These are phyloP conservation scores for Lactarius quietus DNA, from an alignment of 768 basidiomycete genomes.

Conservation along the genomic window DNA sequence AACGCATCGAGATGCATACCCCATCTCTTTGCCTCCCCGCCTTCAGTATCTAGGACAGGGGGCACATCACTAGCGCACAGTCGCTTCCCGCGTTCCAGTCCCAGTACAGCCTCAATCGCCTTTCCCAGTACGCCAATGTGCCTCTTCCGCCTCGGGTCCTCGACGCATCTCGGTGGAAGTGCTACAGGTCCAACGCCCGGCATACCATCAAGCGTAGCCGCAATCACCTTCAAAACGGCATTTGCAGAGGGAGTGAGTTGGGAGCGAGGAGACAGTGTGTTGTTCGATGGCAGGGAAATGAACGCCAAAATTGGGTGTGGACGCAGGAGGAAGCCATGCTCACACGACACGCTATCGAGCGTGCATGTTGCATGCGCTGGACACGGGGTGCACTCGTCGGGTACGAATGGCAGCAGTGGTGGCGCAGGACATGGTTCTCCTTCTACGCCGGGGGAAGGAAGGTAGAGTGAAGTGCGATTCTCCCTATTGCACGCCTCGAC, in stretches of 20 bases:
- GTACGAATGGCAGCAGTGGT: slow-evolving; percentile 51
- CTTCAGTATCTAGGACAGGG: slow-evolving; percentile 44
- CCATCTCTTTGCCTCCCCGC: slow-evolving; percentile 74
- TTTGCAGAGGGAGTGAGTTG: slow-evolving; percentile 37
- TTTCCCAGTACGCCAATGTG: slow-evolving; percentile 74
- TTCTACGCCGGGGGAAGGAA: slow-evolving; percentile 25
- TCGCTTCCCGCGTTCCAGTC: slow-evolving; percentile 58
- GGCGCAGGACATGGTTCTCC: slow-evolving; percentile 46
- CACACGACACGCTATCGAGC: slow-evolving; percentile 56
- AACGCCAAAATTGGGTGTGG: slow-evolving; percentile 43
- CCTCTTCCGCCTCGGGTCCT: slow-evolving; percentile 71
- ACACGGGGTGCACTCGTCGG: slow-evolving; percentile 64
- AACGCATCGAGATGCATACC: slow-evolving; percentile 61
- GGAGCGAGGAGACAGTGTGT: slow-evolving; percentile 35
- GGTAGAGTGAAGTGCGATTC: slow-evolving; percentile 47
- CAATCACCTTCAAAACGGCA: slow-evolving; percentile 25
- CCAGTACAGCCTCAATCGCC: slow-evolving; percentile 60
- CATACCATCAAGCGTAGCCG: slow-evolving; percentile 52
- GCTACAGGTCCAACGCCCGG: slow-evolving; percentile 76
- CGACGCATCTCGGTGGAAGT: slow-evolving; percentile 69
- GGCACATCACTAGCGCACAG: slow-evolving; percentile 54
- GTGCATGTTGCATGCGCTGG: slow-evolving; percentile 60
- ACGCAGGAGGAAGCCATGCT: slow-evolving; percentile 61
- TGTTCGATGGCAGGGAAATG: slow-evolving; percentile 43
- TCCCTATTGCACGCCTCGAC: slow-evolving; percentile 54